Base-by-base conservation (phyloP, 1,284 basidiomycete genomes). In the Cutaneotrichosporon curvatum region DNA sequence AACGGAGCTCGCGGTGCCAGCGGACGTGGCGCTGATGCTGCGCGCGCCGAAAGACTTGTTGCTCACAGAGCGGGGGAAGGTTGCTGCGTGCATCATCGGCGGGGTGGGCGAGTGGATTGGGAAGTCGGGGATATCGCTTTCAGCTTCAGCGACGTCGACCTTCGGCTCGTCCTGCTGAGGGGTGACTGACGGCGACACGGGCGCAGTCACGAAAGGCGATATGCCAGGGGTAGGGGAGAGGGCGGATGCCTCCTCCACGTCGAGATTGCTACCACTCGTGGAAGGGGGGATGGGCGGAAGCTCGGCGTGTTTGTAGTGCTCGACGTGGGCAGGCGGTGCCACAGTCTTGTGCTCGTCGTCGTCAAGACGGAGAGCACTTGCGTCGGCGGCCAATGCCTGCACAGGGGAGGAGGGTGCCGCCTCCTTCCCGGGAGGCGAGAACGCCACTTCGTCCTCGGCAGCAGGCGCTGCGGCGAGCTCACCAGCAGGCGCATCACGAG, bases 231-330 rank as follows among this genome's bases (percentile, higher is more conserved):
- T 12, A 12, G 12, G 12, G 8, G 32, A 14, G 11, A 5, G 8
- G 14, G 15, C 32, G 32, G 32, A 15, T 7, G 32, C 32, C n/a
- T 10, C 32, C 8, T 14, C 32, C 8, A 6, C 14, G 16, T 7
- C 32, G 14, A n/a, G 8, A 15, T 5, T 16, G 32, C 15, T 16
- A 8, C 14, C 28, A 8, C 9, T 20, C 3, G 43, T 9, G 8
- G 7, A 23, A 22, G 25, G 14, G 1, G 48, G 48, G 14, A 49
- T 37, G 8, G 48, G 48, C 4, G 48, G 48, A 2, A 49, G 48
- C 20, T 22, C 35, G 18, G 48, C 48, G 39, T 38, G 18, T 37
- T 49, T 22, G 48, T 49, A 49, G 23, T 36, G 39, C 38, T 36
- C 43, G 12, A 49, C 34, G 28, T 45, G 31, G 15, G 39, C 38